phyloP scores from a whole-genome alignment of 805 yeast species.

The Sugiyamaella smithiae region DNA sequence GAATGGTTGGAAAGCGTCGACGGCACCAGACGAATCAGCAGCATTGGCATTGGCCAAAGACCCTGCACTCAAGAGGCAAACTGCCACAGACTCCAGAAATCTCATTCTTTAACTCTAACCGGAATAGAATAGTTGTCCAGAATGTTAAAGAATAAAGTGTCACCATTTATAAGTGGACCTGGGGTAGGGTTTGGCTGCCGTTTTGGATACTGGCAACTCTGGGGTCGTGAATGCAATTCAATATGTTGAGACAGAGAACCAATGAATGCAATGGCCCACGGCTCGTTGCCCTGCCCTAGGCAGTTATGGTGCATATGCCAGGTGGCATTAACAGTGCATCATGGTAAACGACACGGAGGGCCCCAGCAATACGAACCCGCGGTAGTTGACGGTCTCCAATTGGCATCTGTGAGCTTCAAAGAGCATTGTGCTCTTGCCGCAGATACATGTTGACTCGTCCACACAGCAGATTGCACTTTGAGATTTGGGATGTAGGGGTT shows the following conservation, averaged over 20 bases:
- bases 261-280: not conserved
- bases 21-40: not conserved
- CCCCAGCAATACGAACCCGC: no score
- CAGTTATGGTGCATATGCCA: slow-evolving; percentile 4
- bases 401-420: not conserved
- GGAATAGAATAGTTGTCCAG: not conserved
- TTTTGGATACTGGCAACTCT: not conserved
- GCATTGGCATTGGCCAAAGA: not conserved
- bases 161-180: not conserved
- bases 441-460: not conserved
- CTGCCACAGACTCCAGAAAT: slow-evolving; percentile 6
- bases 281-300: not conserved
- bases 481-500: not conserved
- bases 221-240: slow-evolving; percentile 2
- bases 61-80: not conserved
- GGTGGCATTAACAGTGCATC: slow-evolving; percentile 4
- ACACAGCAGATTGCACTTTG: not conserved
- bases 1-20: slow-evolving; percentile 7
- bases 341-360: not conserved
- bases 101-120: not conserved
- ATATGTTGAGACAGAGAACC: not conserved
- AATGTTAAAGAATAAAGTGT: not conserved
- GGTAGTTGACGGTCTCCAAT: not conserved
- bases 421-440: not conserved
- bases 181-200: not conserved